These are phyloP conservation scores for Pyrenochaeta sp. DNA, from an alignment of 2,329 filamentous ascomycete genomes.

Conservation along the genomic window DNA sequence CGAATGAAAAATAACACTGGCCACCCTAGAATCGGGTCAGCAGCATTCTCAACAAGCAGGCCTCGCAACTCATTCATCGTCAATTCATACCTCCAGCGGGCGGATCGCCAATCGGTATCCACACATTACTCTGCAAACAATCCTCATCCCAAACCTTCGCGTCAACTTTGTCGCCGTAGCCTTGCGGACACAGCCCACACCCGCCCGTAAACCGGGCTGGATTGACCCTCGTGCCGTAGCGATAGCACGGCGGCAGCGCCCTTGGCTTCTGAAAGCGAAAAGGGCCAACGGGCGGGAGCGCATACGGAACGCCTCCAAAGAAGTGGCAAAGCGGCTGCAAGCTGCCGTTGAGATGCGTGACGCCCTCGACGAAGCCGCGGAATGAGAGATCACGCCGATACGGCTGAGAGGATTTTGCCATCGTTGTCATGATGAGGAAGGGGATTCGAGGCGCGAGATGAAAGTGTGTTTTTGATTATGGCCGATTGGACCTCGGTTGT, in stretches of 20 bases:
- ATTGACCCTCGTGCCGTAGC: conserved; percentile 58
- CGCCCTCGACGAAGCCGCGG: conserved; percentile 59
- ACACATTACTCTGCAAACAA: conserved; percentile 65
- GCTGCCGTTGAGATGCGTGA: conserved; percentile 50
- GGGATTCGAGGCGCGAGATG: too few species aligned
- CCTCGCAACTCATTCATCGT: background rate
- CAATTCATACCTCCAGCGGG: conserved; percentile 44
- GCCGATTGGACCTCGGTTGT: too few species aligned
- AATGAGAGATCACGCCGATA: conserved; percentile 49
- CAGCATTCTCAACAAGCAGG: conserved; percentile 9
- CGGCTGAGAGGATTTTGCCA: conserved; percentile 31
- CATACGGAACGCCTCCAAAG: conserved; percentile 65
- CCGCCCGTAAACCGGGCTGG: conserved; percentile 56
- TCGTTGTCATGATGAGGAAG: conserved; percentile 6
- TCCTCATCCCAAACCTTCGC: conserved; percentile 57
- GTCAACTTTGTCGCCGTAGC: conserved; percentile 20
- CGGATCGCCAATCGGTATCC: conserved; percentile 58
- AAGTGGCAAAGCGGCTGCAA: conserved; percentile 55
- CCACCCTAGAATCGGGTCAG: too few species aligned
- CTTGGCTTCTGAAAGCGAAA: conserved; percentile 60
- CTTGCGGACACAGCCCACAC: conserved; percentile 60
- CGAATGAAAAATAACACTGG: conserved; percentile 66
- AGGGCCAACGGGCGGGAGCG: conserved; percentile 56
- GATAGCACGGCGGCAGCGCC: conserved; percentile 56
- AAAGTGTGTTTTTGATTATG: too few species aligned